Percentiles rank a stretch among this genome's conserved stretches.
Evolutionary conservation across 371 early-diverging fungal species (phyloP).

Genomic region (Mucor saturninus): DNA sequence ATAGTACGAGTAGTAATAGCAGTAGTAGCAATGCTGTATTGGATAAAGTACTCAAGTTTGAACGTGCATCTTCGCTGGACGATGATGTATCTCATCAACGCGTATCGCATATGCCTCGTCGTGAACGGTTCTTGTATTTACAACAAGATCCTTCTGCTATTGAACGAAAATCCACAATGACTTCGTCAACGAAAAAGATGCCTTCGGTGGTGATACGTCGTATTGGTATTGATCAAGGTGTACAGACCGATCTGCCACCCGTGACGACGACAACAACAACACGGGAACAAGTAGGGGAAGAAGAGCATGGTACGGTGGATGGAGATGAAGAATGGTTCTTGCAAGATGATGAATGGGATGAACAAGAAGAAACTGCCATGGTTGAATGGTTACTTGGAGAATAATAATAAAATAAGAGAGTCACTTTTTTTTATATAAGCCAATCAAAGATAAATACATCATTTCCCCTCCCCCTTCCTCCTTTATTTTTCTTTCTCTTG

Average conservation of each 20-base stretch:
- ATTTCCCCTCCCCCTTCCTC: constrained; percentile 11
- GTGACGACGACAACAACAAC: neutral
- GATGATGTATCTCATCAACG: constrained; percentile 35
- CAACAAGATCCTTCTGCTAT: constrained; percentile 47
- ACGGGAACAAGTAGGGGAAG: constrained; percentile 2
- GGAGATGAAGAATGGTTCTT: constrained; percentile 56
- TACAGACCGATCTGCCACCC: constrained; percentile 26
- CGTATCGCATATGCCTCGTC: constrained; percentile 43
- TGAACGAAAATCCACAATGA: constrained; percentile 28
- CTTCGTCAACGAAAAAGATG: constrained; percentile 1
- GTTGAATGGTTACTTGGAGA: constrained; percentile 54
- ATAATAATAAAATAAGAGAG: constrained; percentile 1
- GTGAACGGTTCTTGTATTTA: constrained; percentile 47
- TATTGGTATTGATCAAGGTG: constrained; percentile 29
- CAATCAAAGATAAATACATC: constrained; percentile 37
- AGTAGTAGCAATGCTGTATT: constrained; percentile 36
- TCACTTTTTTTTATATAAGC: constrained; percentile 8
- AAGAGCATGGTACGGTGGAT: constrained; percentile 42
- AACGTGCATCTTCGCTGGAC: constrained; percentile 48
- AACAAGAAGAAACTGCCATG: constrained; percentile 42
- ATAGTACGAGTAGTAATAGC: neutral
- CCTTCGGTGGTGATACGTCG: constrained; percentile 2
- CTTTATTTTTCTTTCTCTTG: neutral
- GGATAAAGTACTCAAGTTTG: constrained; percentile 54
- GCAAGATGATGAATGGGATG: constrained; percentile 50